Evolutionary conservation across 1,284 basidiomycete species (phyloP).

Genomic region (Termitomyces sp.): DNA sequence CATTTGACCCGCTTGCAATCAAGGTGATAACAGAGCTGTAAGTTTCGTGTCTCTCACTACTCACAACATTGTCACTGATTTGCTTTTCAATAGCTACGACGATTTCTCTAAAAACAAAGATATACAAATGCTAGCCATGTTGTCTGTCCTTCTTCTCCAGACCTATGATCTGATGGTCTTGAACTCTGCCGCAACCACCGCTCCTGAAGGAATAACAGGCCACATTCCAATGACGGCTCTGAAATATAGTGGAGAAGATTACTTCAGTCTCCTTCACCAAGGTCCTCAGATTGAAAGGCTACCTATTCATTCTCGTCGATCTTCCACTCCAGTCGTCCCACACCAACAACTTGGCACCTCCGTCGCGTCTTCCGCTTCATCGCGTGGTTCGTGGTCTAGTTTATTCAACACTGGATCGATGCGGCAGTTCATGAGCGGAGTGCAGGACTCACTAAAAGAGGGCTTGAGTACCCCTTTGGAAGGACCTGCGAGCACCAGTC

Average conservation of each 20-base stretch:
- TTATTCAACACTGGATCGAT: conserved; percentile 61
- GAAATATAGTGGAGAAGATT: conserved; percentile 34
- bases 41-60: conserved; percentile 23
- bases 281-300: conserved; percentile 27
- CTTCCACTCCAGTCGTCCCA: conserved; percentile 31
- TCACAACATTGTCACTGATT: background rate
- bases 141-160: conserved; percentile 65
- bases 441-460: conserved; percentile 45
- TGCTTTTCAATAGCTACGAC: conserved; percentile 44
- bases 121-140: conserved; percentile 78
- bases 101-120: conserved; percentile 65
- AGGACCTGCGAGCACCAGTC: conserved; percentile 13
- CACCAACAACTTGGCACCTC: conserved; percentile 29
- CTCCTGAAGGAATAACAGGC: conserved; percentile 2
- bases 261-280: conserved; percentile 39
- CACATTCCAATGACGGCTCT: conserved; percentile 8
- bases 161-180: conserved; percentile 19
- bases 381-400: conserved; percentile 72
- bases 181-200: background rate
- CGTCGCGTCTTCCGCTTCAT: conserved; percentile 43
- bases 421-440: conserved; percentile 58
- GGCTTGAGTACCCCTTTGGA: conserved; percentile 38
- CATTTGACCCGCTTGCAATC: conserved; percentile 27
- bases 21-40: conserved; percentile 42
- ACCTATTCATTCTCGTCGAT: conserved; percentile 34